These are phyloP conservation scores for Fusarium sp. DNA, from an alignment of 2,329 filamentous ascomycete species.

Conservation along the genomic window DNA sequence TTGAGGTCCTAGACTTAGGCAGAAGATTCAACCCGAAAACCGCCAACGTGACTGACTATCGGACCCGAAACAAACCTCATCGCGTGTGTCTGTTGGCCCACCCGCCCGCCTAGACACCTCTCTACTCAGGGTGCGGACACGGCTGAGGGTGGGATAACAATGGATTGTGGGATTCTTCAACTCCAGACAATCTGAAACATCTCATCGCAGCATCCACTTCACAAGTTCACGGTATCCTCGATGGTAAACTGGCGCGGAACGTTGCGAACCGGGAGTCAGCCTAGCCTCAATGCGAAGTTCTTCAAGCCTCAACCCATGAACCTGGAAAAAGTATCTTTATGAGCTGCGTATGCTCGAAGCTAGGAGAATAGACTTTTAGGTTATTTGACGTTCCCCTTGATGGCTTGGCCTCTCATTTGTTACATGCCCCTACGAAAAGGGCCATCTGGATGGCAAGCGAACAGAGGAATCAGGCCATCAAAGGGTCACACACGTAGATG, in stretches of 20 bases:
- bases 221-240: background rate
- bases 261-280: slow-evolving; percentile 27
- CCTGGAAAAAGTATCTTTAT: slow-evolving; percentile 1
- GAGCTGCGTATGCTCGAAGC: background rate
- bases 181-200: slow-evolving; percentile 28
- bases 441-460: slow-evolving; percentile 9
- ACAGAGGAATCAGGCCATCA: slow-evolving; percentile 24
- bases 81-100: slow-evolving; percentile 33
- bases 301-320: slow-evolving; percentile 12
- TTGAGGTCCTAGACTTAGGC: slow-evolving; percentile 21
- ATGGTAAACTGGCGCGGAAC: slow-evolving; percentile 1
- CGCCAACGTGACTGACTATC: slow-evolving; percentile 33
- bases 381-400: slow-evolving; percentile 19
- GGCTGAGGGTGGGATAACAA: slow-evolving; percentile 34
- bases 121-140: slow-evolving; percentile 14
- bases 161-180: slow-evolving; percentile 16
- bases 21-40: slow-evolving; percentile 15
- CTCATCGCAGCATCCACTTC: background rate
- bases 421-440: slow-evolving; percentile 15
- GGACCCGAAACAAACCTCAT: slow-evolving; percentile 16
- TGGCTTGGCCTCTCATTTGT: slow-evolving; percentile 9
- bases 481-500: slow-evolving; percentile 24
- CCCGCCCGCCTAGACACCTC: slow-evolving; percentile 28
- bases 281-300: background rate
- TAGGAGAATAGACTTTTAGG: slow-evolving; percentile 30